A percentile compares a stretch with the other conserved stretches of the same genome.
phyloP scores from a whole-genome alignment of 768 basidiomycete genomes.

The Tulasnella sp. region DNA sequence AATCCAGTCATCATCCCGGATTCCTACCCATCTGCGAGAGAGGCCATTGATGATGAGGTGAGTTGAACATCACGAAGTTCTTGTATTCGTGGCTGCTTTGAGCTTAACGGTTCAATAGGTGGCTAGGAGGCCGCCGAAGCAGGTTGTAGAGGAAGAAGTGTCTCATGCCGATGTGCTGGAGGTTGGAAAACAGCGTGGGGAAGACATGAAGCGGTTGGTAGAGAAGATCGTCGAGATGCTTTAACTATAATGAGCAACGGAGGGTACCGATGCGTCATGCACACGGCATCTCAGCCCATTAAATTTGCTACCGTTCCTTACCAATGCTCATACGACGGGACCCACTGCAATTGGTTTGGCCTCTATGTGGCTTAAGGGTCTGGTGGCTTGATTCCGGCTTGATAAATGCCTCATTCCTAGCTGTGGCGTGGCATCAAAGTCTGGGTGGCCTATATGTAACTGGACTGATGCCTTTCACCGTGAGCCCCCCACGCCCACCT shows the following conservation, averaged over 20 bases:
- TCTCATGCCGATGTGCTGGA: slow-evolving; percentile 72
- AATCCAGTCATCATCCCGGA: slow-evolving; percentile 71
- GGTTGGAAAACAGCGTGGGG: slow-evolving; percentile 54
- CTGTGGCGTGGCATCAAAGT: too few species aligned
- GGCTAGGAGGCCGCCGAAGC: slow-evolving; percentile 41
- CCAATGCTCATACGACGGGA: too few species aligned
- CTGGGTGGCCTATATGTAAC: too few species aligned
- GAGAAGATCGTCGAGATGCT: slow-evolving; percentile 39
- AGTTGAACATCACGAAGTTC: neutral
- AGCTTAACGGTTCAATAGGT: slow-evolving; percentile 38
- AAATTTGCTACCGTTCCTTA: too few species aligned
- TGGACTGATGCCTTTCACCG: too few species aligned
- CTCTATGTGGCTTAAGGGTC: too few species aligned
- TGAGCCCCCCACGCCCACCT: too few species aligned
- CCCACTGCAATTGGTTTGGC: too few species aligned
- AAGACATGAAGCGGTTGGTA: slow-evolving; percentile 60
- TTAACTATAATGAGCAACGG: neutral
- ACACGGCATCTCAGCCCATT: too few species aligned
- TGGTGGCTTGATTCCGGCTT: too few species aligned
- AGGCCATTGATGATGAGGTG: slow-evolving; percentile 70
- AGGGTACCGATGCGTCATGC: too few species aligned
- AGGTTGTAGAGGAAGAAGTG: slow-evolving; percentile 37
- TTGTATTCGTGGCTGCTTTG: slow-evolving; percentile 19
- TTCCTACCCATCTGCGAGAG: slow-evolving; percentile 53
- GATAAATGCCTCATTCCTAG: too few species aligned